Evolutionary conservation across 2,329 filamentous ascomycete species (phyloP).

Genomic region (Botryotinia convoluta): DNA sequence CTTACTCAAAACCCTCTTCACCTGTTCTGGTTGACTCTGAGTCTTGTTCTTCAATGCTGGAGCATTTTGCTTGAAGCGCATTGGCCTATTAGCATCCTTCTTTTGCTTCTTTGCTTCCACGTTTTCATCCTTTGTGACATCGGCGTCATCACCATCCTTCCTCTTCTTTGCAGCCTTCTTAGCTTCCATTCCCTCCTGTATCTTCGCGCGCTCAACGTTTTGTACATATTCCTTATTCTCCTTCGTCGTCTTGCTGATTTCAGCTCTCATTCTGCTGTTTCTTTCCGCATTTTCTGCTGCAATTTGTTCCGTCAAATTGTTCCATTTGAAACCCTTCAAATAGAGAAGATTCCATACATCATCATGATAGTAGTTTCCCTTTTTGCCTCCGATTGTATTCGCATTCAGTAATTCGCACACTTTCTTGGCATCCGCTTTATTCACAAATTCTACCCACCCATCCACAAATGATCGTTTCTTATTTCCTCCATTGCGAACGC

Average conservation of each 20-base stretch:
- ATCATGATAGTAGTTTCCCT: conserved; percentile 78
- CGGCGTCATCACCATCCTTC: conserved; percentile 36
- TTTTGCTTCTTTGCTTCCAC: conserved; percentile 34
- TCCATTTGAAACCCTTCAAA: conserved; percentile 80
- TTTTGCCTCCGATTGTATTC: conserved; percentile 77
- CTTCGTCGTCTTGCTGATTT: conserved; percentile 70
- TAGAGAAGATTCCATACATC: conserved; percentile 86
- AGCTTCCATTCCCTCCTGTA: conserved; percentile 69
- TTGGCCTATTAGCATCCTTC: conserved; percentile 40
- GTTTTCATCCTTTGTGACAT: conserved; percentile 29
- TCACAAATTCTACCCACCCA: conserved; percentile 81
- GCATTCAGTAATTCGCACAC: conserved; percentile 75
- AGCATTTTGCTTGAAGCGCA: conserved; percentile 66
- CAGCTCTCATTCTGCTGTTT: conserved; percentile 70
- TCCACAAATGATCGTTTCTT: conserved; percentile 80
- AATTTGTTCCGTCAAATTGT: conserved; percentile 72
- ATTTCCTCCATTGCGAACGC: conserved; percentile 73
- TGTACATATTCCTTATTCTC: conserved; percentile 80
- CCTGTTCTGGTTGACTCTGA: conserved; percentile 52
- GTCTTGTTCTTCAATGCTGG: conserved; percentile 50
- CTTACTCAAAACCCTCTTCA: conserved; percentile 61
- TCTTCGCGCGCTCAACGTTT: conserved; percentile 78
- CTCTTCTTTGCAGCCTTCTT: conserved; percentile 51
- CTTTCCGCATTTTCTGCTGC: conserved; percentile 78
- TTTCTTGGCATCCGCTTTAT: conserved; percentile 74